Conservation (phyloP, 2,329 filamentous ascomycete genomes). For the Akanthomyces uredinophilus region DNA sequence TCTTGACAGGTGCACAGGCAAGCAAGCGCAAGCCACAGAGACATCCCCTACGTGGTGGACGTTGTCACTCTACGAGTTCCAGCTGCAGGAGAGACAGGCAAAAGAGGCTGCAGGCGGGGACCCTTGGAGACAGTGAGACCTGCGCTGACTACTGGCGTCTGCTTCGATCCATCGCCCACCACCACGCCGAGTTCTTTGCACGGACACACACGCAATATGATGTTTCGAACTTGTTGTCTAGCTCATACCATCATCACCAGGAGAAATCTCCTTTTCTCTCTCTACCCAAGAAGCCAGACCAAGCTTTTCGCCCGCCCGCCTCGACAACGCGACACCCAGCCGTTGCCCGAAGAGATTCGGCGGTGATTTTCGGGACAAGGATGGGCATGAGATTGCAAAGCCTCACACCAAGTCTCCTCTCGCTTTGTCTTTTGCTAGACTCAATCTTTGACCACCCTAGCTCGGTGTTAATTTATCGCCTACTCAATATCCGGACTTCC, state of each 20-base stretch:
- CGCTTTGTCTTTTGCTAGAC: not conserved
- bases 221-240: not conserved
- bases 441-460: not conserved
- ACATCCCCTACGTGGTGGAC: not conserved
- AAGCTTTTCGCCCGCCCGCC: not conserved
- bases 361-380: not conserved
- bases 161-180: slow-evolving; percentile 7
- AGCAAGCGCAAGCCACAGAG: slow-evolving; percentile 5
- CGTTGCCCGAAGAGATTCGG: not conserved
- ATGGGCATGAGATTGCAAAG: not conserved
- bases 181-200: not conserved
- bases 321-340: not conserved
- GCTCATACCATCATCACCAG: not conserved
- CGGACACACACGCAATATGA: slow-evolving; percentile 4
- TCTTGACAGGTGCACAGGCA: not conserved
- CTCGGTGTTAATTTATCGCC: not conserved
- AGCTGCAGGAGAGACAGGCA: not conserved
- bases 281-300: not conserved
- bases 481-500: not conserved
- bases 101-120: not conserved
- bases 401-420: not conserved
- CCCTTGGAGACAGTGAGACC: not conserved
- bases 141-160: not conserved
- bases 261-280: not conserved
- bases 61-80: not conserved